phyloP scores from a whole-genome alignment of 257 asterid genomes.

The Jaltomata sinuosa region DNA sequence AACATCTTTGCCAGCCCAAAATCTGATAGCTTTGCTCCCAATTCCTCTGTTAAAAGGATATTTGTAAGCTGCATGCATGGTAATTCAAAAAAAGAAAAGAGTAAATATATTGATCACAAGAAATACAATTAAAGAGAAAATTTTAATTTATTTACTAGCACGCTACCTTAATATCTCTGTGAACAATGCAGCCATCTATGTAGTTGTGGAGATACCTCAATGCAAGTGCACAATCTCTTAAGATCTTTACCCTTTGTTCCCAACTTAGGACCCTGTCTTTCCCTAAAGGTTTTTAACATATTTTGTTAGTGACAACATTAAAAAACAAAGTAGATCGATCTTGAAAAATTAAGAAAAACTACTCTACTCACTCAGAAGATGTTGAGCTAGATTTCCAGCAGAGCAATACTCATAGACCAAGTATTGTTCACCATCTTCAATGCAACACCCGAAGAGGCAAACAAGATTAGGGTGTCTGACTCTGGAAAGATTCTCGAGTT shows the following conservation, averaged over 20 bases:
- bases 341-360: background rate
- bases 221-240: constrained; percentile 67
- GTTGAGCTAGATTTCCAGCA: constrained; percentile 66
- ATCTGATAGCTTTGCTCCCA: constrained; percentile 75
- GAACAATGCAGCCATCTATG: constrained; percentile 69
- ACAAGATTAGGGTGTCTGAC: constrained; percentile 76
- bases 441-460: constrained; percentile 64
- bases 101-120: background rate
- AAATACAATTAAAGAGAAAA: background rate
- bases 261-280: constrained; percentile 51
- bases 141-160: background rate
- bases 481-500: constrained; percentile 60
- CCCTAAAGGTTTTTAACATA: constrained; percentile 23
- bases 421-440: constrained; percentile 66
- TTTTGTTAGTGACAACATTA: background rate
- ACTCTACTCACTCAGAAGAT: constrained; percentile 42
- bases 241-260: constrained; percentile 57
- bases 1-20: constrained; percentile 67
- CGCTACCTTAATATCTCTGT: constrained; percentile 73
- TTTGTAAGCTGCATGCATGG: constrained; percentile 48
- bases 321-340: background rate
- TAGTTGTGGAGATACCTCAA: constrained; percentile 62
- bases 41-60: constrained; percentile 55
- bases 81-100: background rate
- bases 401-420: constrained; percentile 70